Evolutionary conservation across 495 filamentous ascomycete genomes (phyloP), one percentile per base, ranked within the genome.

Genomic region (Hypoxylon rickii): DNA sequence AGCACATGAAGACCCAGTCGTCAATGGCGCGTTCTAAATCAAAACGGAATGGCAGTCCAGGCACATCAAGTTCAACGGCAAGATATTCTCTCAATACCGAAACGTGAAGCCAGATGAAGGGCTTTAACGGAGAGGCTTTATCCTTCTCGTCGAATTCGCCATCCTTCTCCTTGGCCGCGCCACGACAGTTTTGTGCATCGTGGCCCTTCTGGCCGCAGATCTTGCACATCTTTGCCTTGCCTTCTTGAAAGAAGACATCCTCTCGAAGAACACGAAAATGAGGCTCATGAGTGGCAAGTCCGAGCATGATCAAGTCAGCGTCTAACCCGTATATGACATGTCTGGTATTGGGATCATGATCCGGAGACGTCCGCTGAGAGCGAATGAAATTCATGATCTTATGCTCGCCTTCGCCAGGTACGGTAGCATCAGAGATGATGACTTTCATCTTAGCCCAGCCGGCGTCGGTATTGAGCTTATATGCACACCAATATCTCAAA

Each of bases 1-100:
- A 99, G 77, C 94, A 99, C 93, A 99, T 96, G 72, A 99, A 99
- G 12, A 99, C 90, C 94, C 95, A 97, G 71, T 99, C 94, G 76
- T 99, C 94, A 47, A 99, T 78, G n/a, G 95, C 94, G 60, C 94
- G 83, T 68, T 99, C 94, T 21, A 97, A 77, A 70, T 99, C 90
- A 60, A 83, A 84, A 57, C 91, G 90, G 38, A 86, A 85, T 43
- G 90, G 89, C n/a, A 80, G 64, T 24, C 82, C 78, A 34, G 89
- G 88, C 21, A 96, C 84, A 61, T 88, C 79, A 50, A 99, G 83
- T 70, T 99, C 94, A 44, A 85, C 86, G 55, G 85, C 90, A 47
- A 99, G 82, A 69, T 99, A 99, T 72, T 99, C 94, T 63, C 94
- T 82, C 37, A 99, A 77, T 46, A 96, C 79, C 19, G 86, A 86